These are phyloP conservation scores for Blastocystis sp. DNA, from an alignment of 352 stramenopile species.

Conservation along the genomic window DNA sequence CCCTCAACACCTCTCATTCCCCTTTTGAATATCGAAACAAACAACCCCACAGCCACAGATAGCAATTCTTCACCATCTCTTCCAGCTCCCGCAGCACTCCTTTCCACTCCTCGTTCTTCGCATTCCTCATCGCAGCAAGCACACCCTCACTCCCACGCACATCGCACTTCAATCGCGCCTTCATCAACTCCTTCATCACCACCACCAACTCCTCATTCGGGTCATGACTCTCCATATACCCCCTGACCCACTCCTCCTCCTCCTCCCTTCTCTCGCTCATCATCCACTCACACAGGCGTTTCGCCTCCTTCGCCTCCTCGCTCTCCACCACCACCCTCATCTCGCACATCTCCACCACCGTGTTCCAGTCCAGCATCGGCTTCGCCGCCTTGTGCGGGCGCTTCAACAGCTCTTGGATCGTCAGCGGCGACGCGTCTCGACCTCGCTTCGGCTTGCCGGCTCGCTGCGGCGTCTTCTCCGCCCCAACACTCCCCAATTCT, in stretches of 20 bases:
- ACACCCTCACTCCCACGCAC: neutral
- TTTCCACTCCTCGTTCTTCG: neutral
- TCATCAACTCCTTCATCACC: neutral
- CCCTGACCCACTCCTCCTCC: neutral
- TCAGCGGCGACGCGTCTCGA: neutral
- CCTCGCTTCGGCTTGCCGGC: neutral
- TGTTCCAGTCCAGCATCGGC: slow-evolving; percentile 15
- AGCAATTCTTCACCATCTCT: neutral
- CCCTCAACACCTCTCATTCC: too few relatives aligned
- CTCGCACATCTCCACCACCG: neutral
- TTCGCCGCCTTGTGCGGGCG: neutral
- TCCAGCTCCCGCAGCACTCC: neutral
- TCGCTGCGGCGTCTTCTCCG: neutral
- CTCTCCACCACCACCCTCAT: neutral
- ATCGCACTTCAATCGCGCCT: neutral
- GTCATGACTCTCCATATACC: neutral
- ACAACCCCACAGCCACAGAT: too few relatives aligned
- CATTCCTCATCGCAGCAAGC: neutral
- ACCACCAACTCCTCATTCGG: neutral
- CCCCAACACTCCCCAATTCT: neutral
- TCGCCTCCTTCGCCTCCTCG: neutral
- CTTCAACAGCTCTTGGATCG: neutral
- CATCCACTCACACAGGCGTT: neutral
- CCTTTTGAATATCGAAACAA: too few relatives aligned
- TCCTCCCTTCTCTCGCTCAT: neutral